Evolutionary conservation across 1,139 yeast species (phyloP).

Genomic region (Lodderomyces jiufengensis): DNA sequence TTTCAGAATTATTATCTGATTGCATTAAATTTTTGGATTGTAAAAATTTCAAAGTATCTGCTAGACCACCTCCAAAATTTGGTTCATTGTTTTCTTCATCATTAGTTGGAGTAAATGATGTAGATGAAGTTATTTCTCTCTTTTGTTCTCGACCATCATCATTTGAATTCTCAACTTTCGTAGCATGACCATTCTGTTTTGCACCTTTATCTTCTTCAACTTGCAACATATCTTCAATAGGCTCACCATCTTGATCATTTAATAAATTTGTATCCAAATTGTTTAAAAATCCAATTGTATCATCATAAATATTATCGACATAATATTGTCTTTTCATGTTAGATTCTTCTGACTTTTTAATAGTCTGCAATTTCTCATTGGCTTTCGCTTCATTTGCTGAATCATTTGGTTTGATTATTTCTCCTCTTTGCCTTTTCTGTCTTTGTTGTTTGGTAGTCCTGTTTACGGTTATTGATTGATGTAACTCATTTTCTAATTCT

Average conservation of each 20-base stretch:
- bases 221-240: too few relatives aligned
- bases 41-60: constrained; percentile 54
- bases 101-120: not conserved
- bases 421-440: constrained; percentile 17
- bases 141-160: constrained; percentile 1
- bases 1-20: too few relatives aligned
- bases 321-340: constrained; percentile 6
- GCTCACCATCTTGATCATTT: not conserved
- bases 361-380: constrained; percentile 29
- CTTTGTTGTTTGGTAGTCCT: constrained; percentile 37
- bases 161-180: not conserved
- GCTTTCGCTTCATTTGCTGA: constrained; percentile 27
- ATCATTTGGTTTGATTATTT: constrained; percentile 34
- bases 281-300: constrained; percentile 55
- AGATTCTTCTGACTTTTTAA: constrained; percentile 18
- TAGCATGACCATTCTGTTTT: not conserved
- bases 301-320: constrained; percentile 39
- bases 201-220: constrained; percentile 1
- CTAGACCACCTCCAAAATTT: constrained; percentile 48
- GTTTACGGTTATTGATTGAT: constrained; percentile 33
- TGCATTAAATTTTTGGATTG: constrained; percentile 36
- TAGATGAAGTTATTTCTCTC: too few relatives aligned
- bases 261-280: constrained; percentile 21
- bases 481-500: constrained; percentile 49
- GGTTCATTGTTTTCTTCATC: constrained; percentile 9